Base-by-base conservation (phyloP, 2,329 filamentous ascomycete genomes). In the Penicillium concentricum region DNA sequence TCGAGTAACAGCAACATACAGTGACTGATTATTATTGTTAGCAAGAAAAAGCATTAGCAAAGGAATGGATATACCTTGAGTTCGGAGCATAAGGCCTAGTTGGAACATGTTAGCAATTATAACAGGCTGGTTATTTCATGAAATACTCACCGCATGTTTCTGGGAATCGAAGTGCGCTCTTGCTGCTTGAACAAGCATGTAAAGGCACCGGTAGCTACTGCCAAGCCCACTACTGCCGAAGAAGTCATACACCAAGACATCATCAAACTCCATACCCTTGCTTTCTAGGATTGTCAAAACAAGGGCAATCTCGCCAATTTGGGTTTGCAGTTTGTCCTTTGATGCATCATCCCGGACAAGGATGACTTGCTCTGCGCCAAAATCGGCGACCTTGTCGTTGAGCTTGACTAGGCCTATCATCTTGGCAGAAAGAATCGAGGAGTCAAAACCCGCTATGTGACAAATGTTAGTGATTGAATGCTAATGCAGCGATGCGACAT, bases 211-310 rank as follows among this genome's bases (percentile, higher is more conserved):
- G 41, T 66, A 54, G 56, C 59, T 56, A 53, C 57, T 57, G 22
- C 60, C 61, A 53, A 70, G 47, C 1, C 52, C 53, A 44, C 61
- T 67, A 6, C 54, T 53, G 7, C 60, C 56, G 44, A 69, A 72
- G 30, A 73, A 72, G 38, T 74, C 61, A 42, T 66, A 72, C 6
- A 72, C 37, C 28, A 74, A 61, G 1, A 74, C 72, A 50, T 73
- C 70, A 30, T 73, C 69, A 49, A 73, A 74, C 28, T 74, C 72
- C 71, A 74, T 73, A 3, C 71, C 71, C 43, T 73, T 74, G 28
- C 67, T 69, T 44, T 74, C 64, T 2, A 72, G 53, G 24, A 74
- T 68, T 0, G 70, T 73, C 5, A 73, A 58, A 20, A 73, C 62
- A 13, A 72, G 51, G 2, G 67, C 69, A 30, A 65, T 59, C 6